Conservation (phyloP, 192 early-diverging fungal species). For the Geosiphon pyriformis region DNA sequence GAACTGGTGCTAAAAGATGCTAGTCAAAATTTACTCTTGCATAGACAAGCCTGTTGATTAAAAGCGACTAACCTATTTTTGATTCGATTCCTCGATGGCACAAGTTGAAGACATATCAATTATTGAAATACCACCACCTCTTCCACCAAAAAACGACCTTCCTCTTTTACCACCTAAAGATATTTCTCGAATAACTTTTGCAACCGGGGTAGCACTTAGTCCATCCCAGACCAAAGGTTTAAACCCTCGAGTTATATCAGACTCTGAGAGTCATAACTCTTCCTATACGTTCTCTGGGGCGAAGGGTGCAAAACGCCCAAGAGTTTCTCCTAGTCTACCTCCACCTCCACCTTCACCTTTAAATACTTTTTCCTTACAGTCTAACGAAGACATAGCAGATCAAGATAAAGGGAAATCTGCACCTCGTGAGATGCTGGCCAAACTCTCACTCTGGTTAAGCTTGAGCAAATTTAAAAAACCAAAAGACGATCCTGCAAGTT, state of each 20-base stretch:
- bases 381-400: not conserved
- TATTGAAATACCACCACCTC: not conserved
- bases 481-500: not conserved
- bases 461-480: slow-evolving; percentile 7
- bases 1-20: no score
- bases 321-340: not conserved
- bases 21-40: no score
- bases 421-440: not conserved
- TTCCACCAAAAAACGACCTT: slow-evolving; percentile 12
- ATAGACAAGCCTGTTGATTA: slow-evolving; percentile 4
- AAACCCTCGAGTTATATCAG: not conserved
- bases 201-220: not conserved
- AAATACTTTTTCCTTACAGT: not conserved
- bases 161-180: slow-evolving; percentile 6
- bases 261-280: not conserved
- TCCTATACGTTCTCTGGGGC: slow-evolving; percentile 9
- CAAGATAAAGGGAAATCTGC: not conserved
- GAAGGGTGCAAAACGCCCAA: not conserved
- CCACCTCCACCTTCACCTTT: not conserved
- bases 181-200: not conserved
- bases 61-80: not conserved
- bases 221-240: not conserved
- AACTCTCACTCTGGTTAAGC: slow-evolving; percentile 13
- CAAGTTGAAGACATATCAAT: not conserved
- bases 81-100: not conserved